These are phyloP conservation scores for Botryotinia calthae DNA, from an alignment of 2,329 filamentous ascomycete species.

Conservation along the genomic window DNA sequence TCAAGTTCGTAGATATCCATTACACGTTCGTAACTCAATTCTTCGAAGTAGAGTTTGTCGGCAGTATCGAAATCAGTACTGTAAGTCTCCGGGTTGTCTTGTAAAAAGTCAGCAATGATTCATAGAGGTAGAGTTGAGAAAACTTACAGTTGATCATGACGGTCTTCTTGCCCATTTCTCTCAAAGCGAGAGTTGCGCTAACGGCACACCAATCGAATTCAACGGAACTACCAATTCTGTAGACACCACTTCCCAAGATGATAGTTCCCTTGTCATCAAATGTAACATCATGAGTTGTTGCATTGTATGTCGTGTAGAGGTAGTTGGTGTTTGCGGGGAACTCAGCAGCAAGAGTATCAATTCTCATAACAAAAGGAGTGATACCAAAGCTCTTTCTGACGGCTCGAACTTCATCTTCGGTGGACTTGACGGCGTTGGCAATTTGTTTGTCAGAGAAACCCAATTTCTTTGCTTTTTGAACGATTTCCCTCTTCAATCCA, in stretches of 20 bases:
- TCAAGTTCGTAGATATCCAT: conserved; percentile 99
- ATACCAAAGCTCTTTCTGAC: conserved; percentile 83
- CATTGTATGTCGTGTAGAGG: conserved; percentile 94
- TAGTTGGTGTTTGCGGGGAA: conserved; percentile 48
- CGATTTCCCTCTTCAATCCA: conserved; percentile 81
- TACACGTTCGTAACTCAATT: conserved; percentile 92
- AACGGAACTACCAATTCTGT: conserved; percentile 95
- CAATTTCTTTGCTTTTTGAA: conserved; percentile 92
- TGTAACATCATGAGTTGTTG: conserved; percentile 84
- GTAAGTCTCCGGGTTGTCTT: conserved; percentile 59
- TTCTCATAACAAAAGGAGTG: conserved; percentile 95
- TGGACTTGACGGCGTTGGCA: conserved; percentile 76
- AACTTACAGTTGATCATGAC: conserved; percentile 77
- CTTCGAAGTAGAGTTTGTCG: conserved; percentile 94
- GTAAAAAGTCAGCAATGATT: background rate
- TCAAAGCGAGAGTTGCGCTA: conserved; percentile 79
- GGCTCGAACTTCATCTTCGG: conserved; percentile 86
- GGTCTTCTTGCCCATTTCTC: conserved; percentile 90
- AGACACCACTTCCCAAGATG: conserved; percentile 90
- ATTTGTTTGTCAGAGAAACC: conserved; percentile 98
- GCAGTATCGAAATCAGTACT: conserved; percentile 84
- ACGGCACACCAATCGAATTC: conserved; percentile 99
- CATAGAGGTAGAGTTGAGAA: background rate
- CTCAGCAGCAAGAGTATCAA: conserved; percentile 94
- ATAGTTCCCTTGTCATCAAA: conserved; percentile 91